These are phyloP conservation scores for Xylariaceae sp. DNA, from an alignment of 2,329 filamentous ascomycete genomes.

Conservation along the genomic window DNA sequence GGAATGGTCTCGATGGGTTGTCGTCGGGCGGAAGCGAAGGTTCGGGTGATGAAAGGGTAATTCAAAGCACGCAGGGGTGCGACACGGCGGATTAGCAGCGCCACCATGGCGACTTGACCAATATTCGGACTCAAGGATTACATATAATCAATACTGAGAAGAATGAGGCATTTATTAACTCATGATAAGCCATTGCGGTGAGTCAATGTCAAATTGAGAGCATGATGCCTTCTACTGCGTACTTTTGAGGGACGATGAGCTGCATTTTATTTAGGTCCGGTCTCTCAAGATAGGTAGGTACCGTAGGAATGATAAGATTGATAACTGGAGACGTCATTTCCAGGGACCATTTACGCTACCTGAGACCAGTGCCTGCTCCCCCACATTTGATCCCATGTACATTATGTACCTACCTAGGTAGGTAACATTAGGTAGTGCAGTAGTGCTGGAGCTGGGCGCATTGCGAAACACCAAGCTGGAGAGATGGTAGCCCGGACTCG, in stretches of 20 bases:
- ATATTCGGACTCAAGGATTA: not conserved
- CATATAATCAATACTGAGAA: slow-evolving; percentile 5
- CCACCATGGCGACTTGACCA: slow-evolving; percentile 20
- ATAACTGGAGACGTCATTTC: slow-evolving; percentile 11
- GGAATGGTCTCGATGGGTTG: slow-evolving; percentile 45
- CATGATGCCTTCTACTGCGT: slow-evolving; percentile 32
- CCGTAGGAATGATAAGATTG: too few species aligned
- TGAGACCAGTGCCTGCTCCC: not conserved
- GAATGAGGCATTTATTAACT: slow-evolving; percentile 19
- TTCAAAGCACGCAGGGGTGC: slow-evolving; percentile 21
- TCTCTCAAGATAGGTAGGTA: slow-evolving; percentile 2
- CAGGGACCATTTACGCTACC: slow-evolving; percentile 3
- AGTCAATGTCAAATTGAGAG: slow-evolving; percentile 22
- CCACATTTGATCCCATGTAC: too few species aligned
- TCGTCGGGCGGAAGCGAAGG: slow-evolving; percentile 22
- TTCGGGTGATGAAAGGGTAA: slow-evolving; percentile 17
- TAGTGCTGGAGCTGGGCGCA: too few species aligned
- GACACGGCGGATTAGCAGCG: slow-evolving; percentile 20
- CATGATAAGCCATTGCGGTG: slow-evolving; percentile 26
- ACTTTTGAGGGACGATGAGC: slow-evolving; percentile 30
- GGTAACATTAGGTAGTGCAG: not conserved
- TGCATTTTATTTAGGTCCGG: slow-evolving; percentile 6
- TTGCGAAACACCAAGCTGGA: too few species aligned
- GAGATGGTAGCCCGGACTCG: too few species aligned
- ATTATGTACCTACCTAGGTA: too few species aligned